phyloP scores from a whole-genome alignment of 2,329 filamentous ascomycete species.

The Neofusicoccum ribis region DNA sequence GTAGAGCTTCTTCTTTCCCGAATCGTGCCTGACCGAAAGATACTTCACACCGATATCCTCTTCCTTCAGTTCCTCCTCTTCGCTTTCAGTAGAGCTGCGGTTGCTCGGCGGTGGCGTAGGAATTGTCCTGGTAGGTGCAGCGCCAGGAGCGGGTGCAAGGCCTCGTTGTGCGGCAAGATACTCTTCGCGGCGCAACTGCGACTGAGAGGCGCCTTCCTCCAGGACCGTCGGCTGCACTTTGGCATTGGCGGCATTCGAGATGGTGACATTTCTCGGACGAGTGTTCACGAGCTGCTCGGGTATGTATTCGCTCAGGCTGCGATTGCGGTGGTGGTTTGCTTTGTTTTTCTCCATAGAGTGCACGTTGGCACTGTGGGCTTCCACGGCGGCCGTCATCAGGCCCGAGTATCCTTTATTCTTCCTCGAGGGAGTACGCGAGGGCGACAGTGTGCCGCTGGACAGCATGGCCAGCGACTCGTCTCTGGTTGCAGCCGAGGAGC shows the following conservation, averaged over 20 bases:
- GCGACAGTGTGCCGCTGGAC: slow-evolving; percentile 35
- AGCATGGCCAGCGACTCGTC: slow-evolving; percentile 36
- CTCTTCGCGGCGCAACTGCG: slow-evolving; percentile 69
- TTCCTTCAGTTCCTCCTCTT: slow-evolving; percentile 49
- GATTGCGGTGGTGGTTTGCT: slow-evolving; percentile 63
- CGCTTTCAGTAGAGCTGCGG: slow-evolving; percentile 56
- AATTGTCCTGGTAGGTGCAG: slow-evolving; percentile 29
- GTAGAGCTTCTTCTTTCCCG: slow-evolving; percentile 76
- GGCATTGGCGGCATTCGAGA: slow-evolving; percentile 46
- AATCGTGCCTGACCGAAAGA: slow-evolving; percentile 53
- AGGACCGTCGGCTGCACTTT: neutral
- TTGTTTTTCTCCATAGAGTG: slow-evolving; percentile 34
- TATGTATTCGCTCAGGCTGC: slow-evolving; percentile 86
- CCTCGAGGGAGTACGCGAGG: slow-evolving; percentile 35
- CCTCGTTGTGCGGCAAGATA: slow-evolving; percentile 79
- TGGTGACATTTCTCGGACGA: slow-evolving; percentile 69
- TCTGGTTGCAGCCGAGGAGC: slow-evolving; percentile 27
- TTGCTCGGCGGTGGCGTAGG: slow-evolving; percentile 82
- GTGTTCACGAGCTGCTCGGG: slow-evolving; percentile 70
- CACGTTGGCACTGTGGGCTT: slow-evolving; percentile 36
- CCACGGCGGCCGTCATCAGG: slow-evolving; percentile 43
- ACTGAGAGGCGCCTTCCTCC: slow-evolving; percentile 39
- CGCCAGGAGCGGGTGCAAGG: slow-evolving; percentile 43
- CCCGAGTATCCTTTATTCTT: slow-evolving; percentile 51
- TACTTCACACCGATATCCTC: slow-evolving; percentile 42